Conservation (phyloP, 257 asterid genomes). For the Orobanche coerulescens region DNA sequence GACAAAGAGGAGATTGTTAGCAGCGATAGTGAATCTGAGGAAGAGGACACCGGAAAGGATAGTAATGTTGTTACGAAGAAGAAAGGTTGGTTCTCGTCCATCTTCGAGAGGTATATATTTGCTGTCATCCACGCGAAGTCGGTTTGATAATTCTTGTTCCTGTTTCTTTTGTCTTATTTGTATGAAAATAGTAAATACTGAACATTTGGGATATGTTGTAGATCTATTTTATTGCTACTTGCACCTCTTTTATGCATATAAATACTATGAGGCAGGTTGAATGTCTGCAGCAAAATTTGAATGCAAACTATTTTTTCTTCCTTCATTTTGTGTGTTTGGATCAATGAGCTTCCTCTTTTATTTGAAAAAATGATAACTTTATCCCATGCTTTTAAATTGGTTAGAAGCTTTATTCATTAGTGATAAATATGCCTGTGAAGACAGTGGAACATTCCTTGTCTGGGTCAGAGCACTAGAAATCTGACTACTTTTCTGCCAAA, state of each 20-base stretch:
- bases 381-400: background rate
- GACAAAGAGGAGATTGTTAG: slow-evolving; percentile 78
- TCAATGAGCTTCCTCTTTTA: background rate
- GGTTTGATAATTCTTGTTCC: background rate
- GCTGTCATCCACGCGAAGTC: background rate
- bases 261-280: background rate
- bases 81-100: slow-evolving; percentile 92
- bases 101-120: slow-evolving; percentile 66
- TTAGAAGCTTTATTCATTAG: background rate
- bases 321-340: background rate
- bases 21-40: slow-evolving; percentile 76
- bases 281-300: background rate
- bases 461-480: background rate
- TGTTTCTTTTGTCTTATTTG: background rate
- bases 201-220: slow-evolving; percentile 1
- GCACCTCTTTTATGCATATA: background rate
- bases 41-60: slow-evolving; percentile 45
- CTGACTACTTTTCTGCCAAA: background rate
- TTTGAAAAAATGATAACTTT: background rate
- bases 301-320: background rate
- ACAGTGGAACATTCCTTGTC: background rate
- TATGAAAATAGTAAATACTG: too few species aligned
- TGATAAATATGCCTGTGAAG: background rate
- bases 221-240: background rate
- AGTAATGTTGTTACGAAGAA: slow-evolving; percentile 46